Conservation (phyloP, 1,284 basidiomycete genomes). For the Crucibulum cyathiforme region DNA sequence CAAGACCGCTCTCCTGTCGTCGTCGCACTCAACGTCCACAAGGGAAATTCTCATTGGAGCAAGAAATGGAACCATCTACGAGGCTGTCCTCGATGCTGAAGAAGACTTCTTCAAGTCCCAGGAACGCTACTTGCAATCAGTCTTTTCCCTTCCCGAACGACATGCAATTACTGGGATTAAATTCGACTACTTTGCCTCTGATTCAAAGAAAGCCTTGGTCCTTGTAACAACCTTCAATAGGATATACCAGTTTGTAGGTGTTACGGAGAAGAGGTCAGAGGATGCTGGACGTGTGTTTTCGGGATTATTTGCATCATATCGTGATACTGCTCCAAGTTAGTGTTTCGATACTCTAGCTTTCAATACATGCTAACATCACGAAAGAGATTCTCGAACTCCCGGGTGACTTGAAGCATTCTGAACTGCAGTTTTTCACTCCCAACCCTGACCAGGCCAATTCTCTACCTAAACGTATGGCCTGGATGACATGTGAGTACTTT, state of each 20-base stretch:
- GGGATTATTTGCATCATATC: slow-evolving; percentile 74
- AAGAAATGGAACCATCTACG: slow-evolving; percentile 83
- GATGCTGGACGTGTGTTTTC: slow-evolving; percentile 82
- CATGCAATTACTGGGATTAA: slow-evolving; percentile 83
- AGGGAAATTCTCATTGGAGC: slow-evolving; percentile 91
- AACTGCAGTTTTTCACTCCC: slow-evolving; percentile 78
- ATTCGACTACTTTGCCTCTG: slow-evolving; percentile 74
- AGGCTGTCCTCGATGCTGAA: slow-evolving; percentile 83
- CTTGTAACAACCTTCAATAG: slow-evolving; percentile 87
- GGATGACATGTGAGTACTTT: slow-evolving; percentile 78
- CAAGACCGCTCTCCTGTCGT: slow-evolving; percentile 70
- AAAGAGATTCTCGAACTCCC: slow-evolving; percentile 88
- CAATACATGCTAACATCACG: slow-evolving; percentile 20
- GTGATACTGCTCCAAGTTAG: slow-evolving; percentile 82
- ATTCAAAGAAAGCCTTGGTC: slow-evolving; percentile 70
- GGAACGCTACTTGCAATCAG: slow-evolving; percentile 79
- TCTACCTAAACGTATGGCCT: slow-evolving; percentile 76
- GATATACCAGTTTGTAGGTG: slow-evolving; percentile 90
- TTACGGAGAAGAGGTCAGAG: slow-evolving; percentile 67
- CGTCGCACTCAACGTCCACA: slow-evolving; percentile 73
- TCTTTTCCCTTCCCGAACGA: slow-evolving; percentile 82
- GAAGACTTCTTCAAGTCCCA: slow-evolving; percentile 94
- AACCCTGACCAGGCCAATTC: slow-evolving; percentile 73
- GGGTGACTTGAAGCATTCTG: slow-evolving; percentile 74
- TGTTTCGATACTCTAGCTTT: slow-evolving; percentile 12